Conservation (phyloP, 805 yeast species). For the Phaffomyces opuntiae region DNA sequence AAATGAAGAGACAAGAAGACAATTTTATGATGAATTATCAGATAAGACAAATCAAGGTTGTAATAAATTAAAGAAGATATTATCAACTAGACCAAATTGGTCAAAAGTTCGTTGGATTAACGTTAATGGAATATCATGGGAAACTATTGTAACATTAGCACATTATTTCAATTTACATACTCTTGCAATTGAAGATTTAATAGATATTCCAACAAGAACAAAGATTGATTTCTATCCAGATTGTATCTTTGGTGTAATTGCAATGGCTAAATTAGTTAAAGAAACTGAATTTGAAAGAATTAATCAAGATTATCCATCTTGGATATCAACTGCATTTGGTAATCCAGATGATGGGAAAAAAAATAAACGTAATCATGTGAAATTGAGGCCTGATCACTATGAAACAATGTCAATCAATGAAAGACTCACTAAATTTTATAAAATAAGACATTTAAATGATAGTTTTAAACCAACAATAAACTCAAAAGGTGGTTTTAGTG, state of each 20-base stretch:
- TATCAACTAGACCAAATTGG: slow-evolving; percentile 39
- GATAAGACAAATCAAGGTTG: slow-evolving; percentile 8
- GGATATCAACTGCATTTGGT: neutral
- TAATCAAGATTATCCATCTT: neutral
- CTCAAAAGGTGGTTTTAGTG: slow-evolving; percentile 6
- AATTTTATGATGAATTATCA: slow-evolving; percentile 4
- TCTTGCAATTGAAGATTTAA: slow-evolving; percentile 54
- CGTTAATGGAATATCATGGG: slow-evolving; percentile 58
- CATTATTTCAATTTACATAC: slow-evolving; percentile 42
- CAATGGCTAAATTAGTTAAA: slow-evolving; percentile 40
- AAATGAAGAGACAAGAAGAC: neutral
- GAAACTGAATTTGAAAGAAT: neutral
- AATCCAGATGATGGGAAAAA: neutral
- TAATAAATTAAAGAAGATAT: slow-evolving; percentile 23
- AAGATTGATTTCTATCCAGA: slow-evolving; percentile 46
- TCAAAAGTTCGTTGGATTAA: slow-evolving; percentile 49
- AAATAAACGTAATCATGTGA: neutral
- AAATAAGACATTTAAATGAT: slow-evolving; percentile 30
- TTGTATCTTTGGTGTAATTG: slow-evolving; percentile 49
- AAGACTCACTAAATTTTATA: slow-evolving; percentile 15
- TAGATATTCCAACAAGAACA: slow-evolving; percentile 55
- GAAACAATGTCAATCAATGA: slow-evolving; percentile 10
- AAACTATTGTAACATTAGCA: slow-evolving; percentile 42
- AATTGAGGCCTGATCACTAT: neutral
- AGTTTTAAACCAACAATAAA: slow-evolving; percentile 18